Evolutionary conservation across 176 grass and related monocot species (phyloP).

Genomic region (Oryza punctata): DNA sequence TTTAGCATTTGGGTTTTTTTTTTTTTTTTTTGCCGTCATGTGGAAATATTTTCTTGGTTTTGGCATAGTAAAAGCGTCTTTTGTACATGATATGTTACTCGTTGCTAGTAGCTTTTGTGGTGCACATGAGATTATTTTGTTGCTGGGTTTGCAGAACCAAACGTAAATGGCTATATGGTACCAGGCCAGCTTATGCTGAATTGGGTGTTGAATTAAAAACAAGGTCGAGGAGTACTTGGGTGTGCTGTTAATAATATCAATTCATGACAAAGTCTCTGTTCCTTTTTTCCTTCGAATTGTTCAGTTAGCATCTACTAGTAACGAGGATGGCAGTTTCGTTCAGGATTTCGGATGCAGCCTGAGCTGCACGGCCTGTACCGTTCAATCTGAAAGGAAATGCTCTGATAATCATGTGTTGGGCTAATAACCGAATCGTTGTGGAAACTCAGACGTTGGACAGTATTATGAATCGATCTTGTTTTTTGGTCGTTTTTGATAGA

Average conservation of each 20-base stretch:
- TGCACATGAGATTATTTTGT: constrained; percentile 27
- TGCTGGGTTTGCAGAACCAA: constrained; percentile 10
- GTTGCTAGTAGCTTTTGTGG: constrained; percentile 6
- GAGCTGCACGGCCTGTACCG: too few relatives aligned
- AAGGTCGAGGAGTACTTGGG: neutral
- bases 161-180: neutral
- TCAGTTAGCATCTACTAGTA: neutral
- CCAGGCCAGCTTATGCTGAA: neutral
- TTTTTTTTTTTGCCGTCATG: neutral
- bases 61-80: neutral
- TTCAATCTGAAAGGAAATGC: neutral
- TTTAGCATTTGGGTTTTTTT: neutral
- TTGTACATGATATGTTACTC: constrained; percentile 36
- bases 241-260: neutral
- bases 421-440: neutral
- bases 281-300: neutral
- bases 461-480: neutral
- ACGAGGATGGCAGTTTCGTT: neutral
- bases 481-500: neutral
- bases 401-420: neutral
- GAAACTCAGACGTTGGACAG: neutral
- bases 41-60: constrained; percentile 36
- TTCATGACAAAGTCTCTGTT: neutral
- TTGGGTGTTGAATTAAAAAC: neutral
- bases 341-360: neutral